These are phyloP conservation scores for Firmiana major DNA, from an alignment of 345 rosid species.

Conservation along the genomic window DNA sequence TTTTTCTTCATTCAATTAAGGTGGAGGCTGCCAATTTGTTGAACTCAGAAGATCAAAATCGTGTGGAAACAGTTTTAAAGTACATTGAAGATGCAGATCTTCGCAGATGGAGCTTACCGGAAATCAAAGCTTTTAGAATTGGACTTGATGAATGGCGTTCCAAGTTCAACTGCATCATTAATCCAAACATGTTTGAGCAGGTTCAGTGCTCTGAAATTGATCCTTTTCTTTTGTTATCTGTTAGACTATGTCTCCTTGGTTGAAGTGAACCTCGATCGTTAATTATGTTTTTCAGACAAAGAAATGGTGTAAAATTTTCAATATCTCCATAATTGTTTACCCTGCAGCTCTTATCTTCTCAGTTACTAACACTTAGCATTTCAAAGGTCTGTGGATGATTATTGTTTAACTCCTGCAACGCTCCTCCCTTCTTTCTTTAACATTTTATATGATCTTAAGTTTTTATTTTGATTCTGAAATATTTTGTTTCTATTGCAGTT, in stretches of 20 bases:
- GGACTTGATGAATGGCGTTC: slow-evolving; percentile 50
- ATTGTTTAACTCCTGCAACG: background rate
- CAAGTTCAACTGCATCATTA: slow-evolving; percentile 66
- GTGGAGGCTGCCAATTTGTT: slow-evolving; percentile 38
- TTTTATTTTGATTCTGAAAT: background rate
- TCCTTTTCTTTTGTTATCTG: background rate
- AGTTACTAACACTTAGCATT: background rate
- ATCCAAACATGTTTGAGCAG: slow-evolving; percentile 70
- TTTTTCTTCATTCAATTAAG: slow-evolving; percentile 13
- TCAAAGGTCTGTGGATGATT: background rate
- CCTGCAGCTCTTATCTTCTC: background rate
- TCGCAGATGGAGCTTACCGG: slow-evolving; percentile 60
- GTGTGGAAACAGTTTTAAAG: slow-evolving; percentile 52
- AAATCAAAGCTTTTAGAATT: slow-evolving; percentile 51
- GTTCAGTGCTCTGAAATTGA: slow-evolving; percentile 26
- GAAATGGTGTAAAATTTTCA: background rate
- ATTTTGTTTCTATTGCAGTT: slow-evolving; percentile 43
- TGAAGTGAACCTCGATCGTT: background rate
- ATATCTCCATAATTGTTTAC: background rate
- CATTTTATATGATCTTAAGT: background rate
- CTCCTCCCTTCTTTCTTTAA: background rate
- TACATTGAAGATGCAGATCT: slow-evolving; percentile 82
- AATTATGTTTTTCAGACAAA: background rate
- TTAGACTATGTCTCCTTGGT: background rate
- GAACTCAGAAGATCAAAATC: slow-evolving; percentile 32